Percentiles rank a stretch among this genome's conserved stretches.
Conservation (phyloP, 1,284 basidiomycete species). For the Pseudozyma pruni region DNA sequence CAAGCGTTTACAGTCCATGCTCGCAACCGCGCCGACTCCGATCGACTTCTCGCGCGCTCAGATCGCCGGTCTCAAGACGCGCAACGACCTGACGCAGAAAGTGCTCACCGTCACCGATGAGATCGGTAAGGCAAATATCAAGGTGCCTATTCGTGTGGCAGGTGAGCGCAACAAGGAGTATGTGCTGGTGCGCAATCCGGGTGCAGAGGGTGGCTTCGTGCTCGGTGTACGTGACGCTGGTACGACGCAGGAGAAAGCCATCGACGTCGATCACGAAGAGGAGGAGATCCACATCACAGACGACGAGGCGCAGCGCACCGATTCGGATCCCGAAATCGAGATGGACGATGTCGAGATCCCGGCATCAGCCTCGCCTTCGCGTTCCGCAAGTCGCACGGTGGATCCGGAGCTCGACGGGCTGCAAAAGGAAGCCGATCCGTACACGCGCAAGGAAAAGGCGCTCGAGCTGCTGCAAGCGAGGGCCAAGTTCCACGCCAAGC, state of each 20-base stretch:
- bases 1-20: slow-evolving; percentile 89
- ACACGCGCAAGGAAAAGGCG: slow-evolving; percentile 54
- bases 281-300: slow-evolving; percentile 43
- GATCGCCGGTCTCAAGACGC: slow-evolving; percentile 78
- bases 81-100: slow-evolving; percentile 93
- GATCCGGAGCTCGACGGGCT: slow-evolving; percentile 53
- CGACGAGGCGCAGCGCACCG: slow-evolving; percentile 33
- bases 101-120: slow-evolving; percentile 91
- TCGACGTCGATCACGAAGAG: slow-evolving; percentile 73
- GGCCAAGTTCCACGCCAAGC: slow-evolving; percentile 54
- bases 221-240: slow-evolving; percentile 86
- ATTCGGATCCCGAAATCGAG: slow-evolving; percentile 48
- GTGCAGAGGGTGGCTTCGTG: slow-evolving; percentile 87
- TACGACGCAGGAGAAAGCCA: slow-evolving; percentile 79
- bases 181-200: slow-evolving; percentile 87
- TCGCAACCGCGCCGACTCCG: slow-evolving; percentile 80
- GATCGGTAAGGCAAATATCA: slow-evolving; percentile 83
- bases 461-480: slow-evolving; percentile 48
- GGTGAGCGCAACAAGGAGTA: slow-evolving; percentile 94
- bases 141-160: slow-evolving; percentile 91
- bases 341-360: slow-evolving; percentile 64
- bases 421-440: slow-evolving; percentile 42
- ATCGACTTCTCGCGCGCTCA: slow-evolving; percentile 96
- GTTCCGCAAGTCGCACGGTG: slow-evolving; percentile 4
- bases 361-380: slow-evolving; percentile 9